Conservation (phyloP, 306 rosid species). For the Spatholobus suberectus region DNA sequence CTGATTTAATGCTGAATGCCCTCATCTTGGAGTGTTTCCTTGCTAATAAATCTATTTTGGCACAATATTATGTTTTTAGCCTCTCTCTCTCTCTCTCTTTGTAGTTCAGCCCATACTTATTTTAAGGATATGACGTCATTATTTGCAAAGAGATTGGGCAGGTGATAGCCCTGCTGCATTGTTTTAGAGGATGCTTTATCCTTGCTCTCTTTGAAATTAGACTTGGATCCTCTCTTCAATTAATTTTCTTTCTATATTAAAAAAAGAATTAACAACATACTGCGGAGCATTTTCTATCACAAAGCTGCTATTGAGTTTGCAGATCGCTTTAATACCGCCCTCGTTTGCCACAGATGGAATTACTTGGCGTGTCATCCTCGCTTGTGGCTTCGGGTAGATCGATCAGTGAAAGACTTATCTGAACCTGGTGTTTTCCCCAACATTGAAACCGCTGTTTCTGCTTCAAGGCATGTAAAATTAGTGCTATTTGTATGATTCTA, state of each 20-base stretch:
- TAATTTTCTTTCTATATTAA: neutral
- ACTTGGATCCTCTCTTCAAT: neutral
- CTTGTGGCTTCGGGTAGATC: slow-evolving; percentile 92
- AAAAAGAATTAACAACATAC: slow-evolving; percentile 5
- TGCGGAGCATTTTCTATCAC: slow-evolving; percentile 56
- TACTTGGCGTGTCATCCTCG: slow-evolving; percentile 97
- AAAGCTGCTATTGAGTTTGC: slow-evolving; percentile 86
- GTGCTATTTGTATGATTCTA: neutral
- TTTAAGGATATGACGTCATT: neutral
- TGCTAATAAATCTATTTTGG: neutral
- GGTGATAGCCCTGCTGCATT: neutral
- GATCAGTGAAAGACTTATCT: slow-evolving; percentile 67
- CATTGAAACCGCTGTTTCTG: slow-evolving; percentile 84
- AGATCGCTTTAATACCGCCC: slow-evolving; percentile 99
- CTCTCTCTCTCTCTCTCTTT: slow-evolving; percentile 4
- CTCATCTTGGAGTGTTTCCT: neutral
- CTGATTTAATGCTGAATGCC: neutral
- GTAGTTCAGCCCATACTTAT: neutral
- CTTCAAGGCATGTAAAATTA: slow-evolving; percentile 71
- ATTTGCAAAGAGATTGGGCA: neutral
- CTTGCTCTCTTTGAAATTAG: neutral
- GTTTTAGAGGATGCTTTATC: slow-evolving; percentile 1
- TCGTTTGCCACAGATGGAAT: slow-evolving; percentile 99
- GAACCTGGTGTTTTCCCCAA: slow-evolving; percentile 83
- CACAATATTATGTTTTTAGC: neutral